These are phyloP conservation scores for Comarum palustre DNA, from an alignment of 306 rosid genomes.

Conservation along the genomic window DNA sequence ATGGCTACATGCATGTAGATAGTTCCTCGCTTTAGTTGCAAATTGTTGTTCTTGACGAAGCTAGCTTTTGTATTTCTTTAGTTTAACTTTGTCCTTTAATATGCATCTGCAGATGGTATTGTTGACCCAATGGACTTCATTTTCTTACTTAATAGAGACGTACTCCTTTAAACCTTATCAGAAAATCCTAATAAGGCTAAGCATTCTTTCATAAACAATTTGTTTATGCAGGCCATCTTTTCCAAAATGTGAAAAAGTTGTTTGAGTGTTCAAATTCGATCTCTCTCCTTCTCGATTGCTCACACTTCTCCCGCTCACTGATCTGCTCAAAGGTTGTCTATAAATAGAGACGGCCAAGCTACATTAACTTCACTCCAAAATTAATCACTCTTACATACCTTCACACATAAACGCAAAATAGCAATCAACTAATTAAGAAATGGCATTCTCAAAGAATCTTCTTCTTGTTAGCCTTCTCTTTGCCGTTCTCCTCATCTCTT, in stretches of 20 bases:
- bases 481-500: neutral
- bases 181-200: neutral
- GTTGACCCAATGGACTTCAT: neutral
- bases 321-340: neutral
- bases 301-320: neutral
- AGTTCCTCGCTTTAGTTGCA: neutral
- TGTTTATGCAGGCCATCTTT: neutral
- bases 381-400: neutral
- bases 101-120: neutral
- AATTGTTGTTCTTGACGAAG: neutral
- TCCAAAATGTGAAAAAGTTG: neutral
- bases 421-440: neutral
- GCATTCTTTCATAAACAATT: neutral
- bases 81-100: neutral
- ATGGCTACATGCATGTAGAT: neutral
- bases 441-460: constrained; percentile 10
- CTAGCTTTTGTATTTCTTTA: neutral
- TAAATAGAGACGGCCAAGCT: neutral
- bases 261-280: too few relatives aligned
- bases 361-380: neutral
- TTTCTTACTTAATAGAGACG: neutral
- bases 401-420: neutral
- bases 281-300: neutral
- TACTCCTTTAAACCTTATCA: neutral
- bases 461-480: neutral